Evolutionary conservation across 2,329 filamentous ascomycete species (phyloP), one percentile per base, ranked within the genome.

Genomic region (Aureobasidium sp.): DNA sequence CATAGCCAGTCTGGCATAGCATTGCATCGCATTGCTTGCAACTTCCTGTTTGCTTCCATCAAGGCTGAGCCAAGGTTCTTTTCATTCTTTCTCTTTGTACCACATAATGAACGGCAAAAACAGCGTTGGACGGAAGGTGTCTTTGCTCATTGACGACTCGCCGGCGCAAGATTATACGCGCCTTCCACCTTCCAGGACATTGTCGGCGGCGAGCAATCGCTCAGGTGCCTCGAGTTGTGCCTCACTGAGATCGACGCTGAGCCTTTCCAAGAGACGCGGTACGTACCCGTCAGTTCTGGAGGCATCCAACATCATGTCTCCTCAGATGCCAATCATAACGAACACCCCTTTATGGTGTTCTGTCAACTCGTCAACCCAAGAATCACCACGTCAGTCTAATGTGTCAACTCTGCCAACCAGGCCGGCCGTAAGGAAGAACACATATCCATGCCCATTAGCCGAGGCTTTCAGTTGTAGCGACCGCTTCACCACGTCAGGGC

Each of bases 401-500:
- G 72, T 47, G 66, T 58, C 57, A 68, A 59, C 63, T 70, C 59
- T 68, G 77, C 57, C 64, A 74, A 55, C n/a, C 69, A 72, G 72
- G 56, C 58, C 63, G 1, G 47, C 61, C 41, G 64, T 70, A 19
- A 76, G 75, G 75, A 68, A 89, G 84, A 79, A 83, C 66, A 79
- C 83, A 55, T 89, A 87, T 62, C 84, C 85, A 1, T 90, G 86
- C 66, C 83, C 85, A 21, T 85, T 84, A 64, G 80, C 83, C 29
- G 84, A 88, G 58, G 79, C 77, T 48, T 84, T 82, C 61, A 79
- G 81, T 35, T 91, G 87, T 71, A 80, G 79, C 62, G 88, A 89
- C 72, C 88, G 82, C 10, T 91, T 91, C 66, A 90, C 87, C 55
- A 91, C 87, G 2, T 90, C 87, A 0, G 87, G 87, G 38, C 87